Evolutionary conservation across 768 basidiomycete genomes (phyloP), one percentile per base, ranked within the genome.

Genomic region (Collybia nuda): DNA sequence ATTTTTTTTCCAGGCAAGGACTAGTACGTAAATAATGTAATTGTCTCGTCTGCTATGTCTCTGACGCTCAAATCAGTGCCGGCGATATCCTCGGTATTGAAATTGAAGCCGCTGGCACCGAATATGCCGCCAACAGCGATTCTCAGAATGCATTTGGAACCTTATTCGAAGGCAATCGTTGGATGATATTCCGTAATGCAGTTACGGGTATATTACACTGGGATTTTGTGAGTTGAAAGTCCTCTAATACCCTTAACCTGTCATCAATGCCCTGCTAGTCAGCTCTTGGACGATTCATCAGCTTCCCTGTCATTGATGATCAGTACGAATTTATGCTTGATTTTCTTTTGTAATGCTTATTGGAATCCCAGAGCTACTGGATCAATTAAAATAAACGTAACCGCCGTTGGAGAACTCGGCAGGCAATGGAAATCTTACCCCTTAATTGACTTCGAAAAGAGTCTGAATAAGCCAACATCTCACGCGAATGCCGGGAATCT

Each of bases 151-250:
- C 42, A 11, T 43, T 43, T 11, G 23, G 15, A 12, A 26, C 28
- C 28, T 66, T 84, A 3, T 72, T 86, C 50, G 70, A 78, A 24
- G 86, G 81, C 0, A 70, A 84, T 51, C 67, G 69, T 40, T 90
- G 87, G 87, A 87, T 88, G 85, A 81, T 88, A 23, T 84, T 75
- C 58, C 66, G 69, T 5, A 88, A 89, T 59, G 65, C 71, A 5
- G 43, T 76, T 23, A 86, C 86, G 1, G 65, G 72, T 5, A 75
- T 80, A 8, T 62, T 84, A 40, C 85, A 88, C 59, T 90, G 85
- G 84, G 88, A 90, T 57, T 80, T 85, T 59, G 85, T 87, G 53
- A 62, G 86, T 72, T 2, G 23, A 37, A n/a, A 4, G 12, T 11
- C 3, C 6, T 11, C 2, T 32, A 11, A 2, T 32, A 11, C 12